These are phyloP conservation scores for Ogataea sp. DNA, from an alignment of 805 yeast species.

Conservation along the genomic window DNA sequence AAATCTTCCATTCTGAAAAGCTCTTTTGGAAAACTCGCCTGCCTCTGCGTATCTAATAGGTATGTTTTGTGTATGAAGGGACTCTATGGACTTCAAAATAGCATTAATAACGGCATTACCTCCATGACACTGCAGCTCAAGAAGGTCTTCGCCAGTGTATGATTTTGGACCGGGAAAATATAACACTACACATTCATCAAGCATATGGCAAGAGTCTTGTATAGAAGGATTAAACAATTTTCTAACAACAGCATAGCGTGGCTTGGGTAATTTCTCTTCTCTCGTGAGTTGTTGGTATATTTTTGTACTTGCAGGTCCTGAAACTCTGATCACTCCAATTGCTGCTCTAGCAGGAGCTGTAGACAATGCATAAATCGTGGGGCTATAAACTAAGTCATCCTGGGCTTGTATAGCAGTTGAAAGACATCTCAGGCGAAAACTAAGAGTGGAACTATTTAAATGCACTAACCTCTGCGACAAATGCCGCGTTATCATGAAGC, in stretches of 20 bases:
- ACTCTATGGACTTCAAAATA: conserved; percentile 53
- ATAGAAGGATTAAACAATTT: conserved; percentile 39
- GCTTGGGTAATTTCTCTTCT: conserved; percentile 29
- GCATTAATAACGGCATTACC: conserved; percentile 78
- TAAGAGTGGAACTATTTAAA: too few species aligned
- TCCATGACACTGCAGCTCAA: conserved; percentile 92
- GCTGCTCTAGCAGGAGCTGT: conserved; percentile 81
- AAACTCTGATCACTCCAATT: conserved; percentile 73
- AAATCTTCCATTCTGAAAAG: conserved; percentile 73
- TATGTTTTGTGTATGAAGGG: conserved; percentile 36
- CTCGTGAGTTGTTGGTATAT: conserved; percentile 42
- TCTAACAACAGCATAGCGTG: conserved; percentile 51
- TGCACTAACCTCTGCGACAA: too few species aligned
- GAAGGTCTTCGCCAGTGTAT: conserved; percentile 86
- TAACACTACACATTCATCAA: conserved; percentile 73
- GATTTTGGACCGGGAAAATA: conserved; percentile 68
- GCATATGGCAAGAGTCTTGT: conserved; percentile 21
- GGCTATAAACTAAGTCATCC: conserved; percentile 14
- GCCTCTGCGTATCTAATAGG: conserved; percentile 77
- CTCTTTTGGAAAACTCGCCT: conserved; percentile 87
- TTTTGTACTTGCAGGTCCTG: conserved; percentile 56
- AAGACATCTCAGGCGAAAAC: background rate
- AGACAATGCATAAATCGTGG: conserved; percentile 87
- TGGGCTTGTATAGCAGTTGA: background rate
- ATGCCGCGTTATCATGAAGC: too few species aligned